Conservation (phyloP, 1,284 basidiomycete species). For the Pseudozyma pruni region DNA sequence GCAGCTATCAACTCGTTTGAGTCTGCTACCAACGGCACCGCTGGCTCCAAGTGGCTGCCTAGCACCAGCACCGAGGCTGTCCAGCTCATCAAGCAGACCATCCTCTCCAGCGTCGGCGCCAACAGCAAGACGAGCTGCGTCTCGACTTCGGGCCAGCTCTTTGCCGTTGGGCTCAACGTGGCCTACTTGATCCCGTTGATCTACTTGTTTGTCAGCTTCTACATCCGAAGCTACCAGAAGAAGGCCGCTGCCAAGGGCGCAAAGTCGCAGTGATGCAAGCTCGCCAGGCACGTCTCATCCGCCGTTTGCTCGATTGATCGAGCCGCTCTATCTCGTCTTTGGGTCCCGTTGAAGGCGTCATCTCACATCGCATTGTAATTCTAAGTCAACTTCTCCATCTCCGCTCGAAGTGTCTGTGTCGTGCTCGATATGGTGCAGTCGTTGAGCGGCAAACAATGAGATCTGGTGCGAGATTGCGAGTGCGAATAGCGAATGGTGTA, state of each 20-base stretch:
- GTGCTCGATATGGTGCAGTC: too few species aligned
- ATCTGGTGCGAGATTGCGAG: too few species aligned
- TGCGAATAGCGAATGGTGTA: too few species aligned
- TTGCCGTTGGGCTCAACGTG: slow-evolving; percentile 49
- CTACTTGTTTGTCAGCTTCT: slow-evolving; percentile 59
- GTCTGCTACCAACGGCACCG: slow-evolving; percentile 9
- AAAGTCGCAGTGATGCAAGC: slow-evolving; percentile 27
- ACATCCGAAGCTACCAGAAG: slow-evolving; percentile 51
- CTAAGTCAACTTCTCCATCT: neutral
- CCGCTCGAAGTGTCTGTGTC: too few species aligned
- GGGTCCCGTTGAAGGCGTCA: neutral
- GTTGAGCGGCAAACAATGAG: too few species aligned
- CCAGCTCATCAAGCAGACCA: slow-evolving; percentile 21
- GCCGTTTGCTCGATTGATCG: too few species aligned
- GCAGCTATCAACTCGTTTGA: slow-evolving; percentile 21
- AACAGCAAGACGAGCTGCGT: slow-evolving; percentile 31
- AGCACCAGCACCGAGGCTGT: slow-evolving; percentile 24
- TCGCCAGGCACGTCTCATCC: too few species aligned
- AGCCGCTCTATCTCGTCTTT: too few species aligned
- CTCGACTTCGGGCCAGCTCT: slow-evolving; percentile 32
- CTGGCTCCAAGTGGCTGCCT: neutral
- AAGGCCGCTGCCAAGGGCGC: slow-evolving; percentile 28
- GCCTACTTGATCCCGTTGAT: slow-evolving; percentile 56
- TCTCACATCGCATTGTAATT: slow-evolving; percentile 4
- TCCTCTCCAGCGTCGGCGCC: slow-evolving; percentile 14